Evolutionary conservation across 2,329 filamentous ascomycete species (phyloP), one percentile per base, ranked within the genome.

Genomic region (Colletotrichum sp.): DNA sequence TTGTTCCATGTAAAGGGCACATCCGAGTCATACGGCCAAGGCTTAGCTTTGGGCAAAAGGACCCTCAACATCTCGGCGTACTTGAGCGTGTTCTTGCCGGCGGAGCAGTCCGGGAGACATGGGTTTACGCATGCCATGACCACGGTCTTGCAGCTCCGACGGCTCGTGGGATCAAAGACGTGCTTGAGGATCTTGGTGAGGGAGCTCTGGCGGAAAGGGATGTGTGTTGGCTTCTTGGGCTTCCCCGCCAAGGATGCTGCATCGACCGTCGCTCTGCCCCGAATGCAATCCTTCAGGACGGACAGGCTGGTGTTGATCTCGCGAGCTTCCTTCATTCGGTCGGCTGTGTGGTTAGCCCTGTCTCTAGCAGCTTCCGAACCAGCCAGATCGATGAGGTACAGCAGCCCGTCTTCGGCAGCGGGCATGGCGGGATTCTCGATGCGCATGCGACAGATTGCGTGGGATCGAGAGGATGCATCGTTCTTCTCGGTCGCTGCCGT

Each of bases 241-340:
- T 71, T 74, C 4, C 59, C 69, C 21, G 51, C 71, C 12, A 68
- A 70, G 24, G 21, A 57, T 1, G 72, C 55, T 8, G 79, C 78
- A 57, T 87, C 83, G 0, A 81, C 76, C 38, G 82, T 78, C 1
- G 84, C 84, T 51, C 84, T 84, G 2, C 84, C 86, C 2, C 87
- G 84, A 64, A 90, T 89, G 70, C 87, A 89, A 75, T 89, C 87
- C 73, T 89, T 89, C 4, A 90, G 82, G 0, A 86, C 82, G 0
- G 86, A 87, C 0, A 89, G 81, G 72, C 86, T 87, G 11, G 80
- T 82, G 76, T 88, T 88, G 80, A 88, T 88, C 77, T 87, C 84
- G 15, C 82, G 80, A 6, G 85, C 82, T 76, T 88, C 87, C 51
- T 83, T 82, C 82, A 88, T 86, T 8, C 86, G 85, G 33, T 84